Evolutionary conservation across 805 yeast species (phyloP).

Genomic region (Blastobotrys peoriensis): DNA sequence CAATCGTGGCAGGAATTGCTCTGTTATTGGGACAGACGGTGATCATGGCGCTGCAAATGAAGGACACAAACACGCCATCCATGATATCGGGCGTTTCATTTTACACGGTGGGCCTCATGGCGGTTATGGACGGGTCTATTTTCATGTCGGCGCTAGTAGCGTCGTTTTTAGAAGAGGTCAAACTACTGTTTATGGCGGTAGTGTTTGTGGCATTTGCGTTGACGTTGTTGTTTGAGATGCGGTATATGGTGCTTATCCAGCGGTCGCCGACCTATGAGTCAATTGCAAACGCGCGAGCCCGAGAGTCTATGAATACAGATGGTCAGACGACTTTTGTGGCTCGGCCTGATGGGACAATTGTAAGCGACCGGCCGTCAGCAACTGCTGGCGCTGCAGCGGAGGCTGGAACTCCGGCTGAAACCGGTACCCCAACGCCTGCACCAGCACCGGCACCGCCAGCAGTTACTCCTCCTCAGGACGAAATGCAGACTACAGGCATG

Average conservation of each 20-base stretch:
- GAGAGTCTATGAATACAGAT: conserved; percentile 42
- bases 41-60: conserved; percentile 63
- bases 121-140: conserved; percentile 62
- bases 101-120: conserved; percentile 53
- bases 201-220: conserved; percentile 64
- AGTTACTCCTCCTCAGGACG: conserved; percentile 38
- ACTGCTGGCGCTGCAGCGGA: conserved; percentile 8
- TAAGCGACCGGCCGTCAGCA: conserved; percentile 1
- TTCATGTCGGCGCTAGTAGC: conserved; percentile 57
- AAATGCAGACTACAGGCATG: conserved; percentile 50
- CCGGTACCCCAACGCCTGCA: conserved; percentile 13
- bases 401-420: conserved; percentile 18
- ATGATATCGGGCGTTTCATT: conserved; percentile 68
- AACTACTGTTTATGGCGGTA: conserved; percentile 61
- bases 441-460: conserved; percentile 17
- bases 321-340: conserved; percentile 19
- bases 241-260: conserved; percentile 62
- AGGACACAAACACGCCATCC: conserved; percentile 69
- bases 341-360: conserved; percentile 20
- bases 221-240: conserved; percentile 67
- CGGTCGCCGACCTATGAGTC: conserved; percentile 49
- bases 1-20: conserved; percentile 40
- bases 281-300: conserved; percentile 39
- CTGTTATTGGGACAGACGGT: conserved; percentile 48
- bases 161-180: conserved; percentile 51